Base-by-base conservation (phyloP, 768 basidiomycete species). In the Collybiopsis luxurians region DNA sequence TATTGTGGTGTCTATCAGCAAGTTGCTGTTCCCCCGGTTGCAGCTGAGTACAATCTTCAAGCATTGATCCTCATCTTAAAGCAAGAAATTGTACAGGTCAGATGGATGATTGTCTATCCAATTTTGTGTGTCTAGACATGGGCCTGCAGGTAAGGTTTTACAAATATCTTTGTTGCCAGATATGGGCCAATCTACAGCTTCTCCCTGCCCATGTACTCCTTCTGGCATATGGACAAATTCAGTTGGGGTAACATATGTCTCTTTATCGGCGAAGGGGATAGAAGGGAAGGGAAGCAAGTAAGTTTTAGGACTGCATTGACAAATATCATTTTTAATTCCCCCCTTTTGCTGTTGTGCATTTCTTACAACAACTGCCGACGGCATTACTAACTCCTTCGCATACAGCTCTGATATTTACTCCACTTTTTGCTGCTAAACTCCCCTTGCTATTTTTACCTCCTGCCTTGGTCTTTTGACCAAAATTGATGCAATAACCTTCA, bases 181-280 rank as follows among this genome's bases (percentile, higher is more conserved):
- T 95, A 95, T 66, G n/a, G n/a, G n/a, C 95, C 95, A 13, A 75
- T 97, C 21, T 96, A 94, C 81, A 90, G 88, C 61, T 93, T 98
- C 82, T 90, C 95, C 83, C 75, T 98, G 4, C 95, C 95, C 0
- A 71, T 97, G 19, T 98, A 98, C 70, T 95, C 95, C 0, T 96
- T 95, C 84, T 98, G 95, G 95, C 91, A 90, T 64, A 95, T 96
- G 94, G 95, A 96, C 67, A 94, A 96, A 69, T 97, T 96, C 73
- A 86, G 89, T 68, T 96, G 92, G 92, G 90, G 92, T 77, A 92
- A 90, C 67, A 93, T 92, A 17, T 92, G 95, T 78, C 78, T 95
- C 28, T 93, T 96, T 59, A 87, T 96, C 57, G 94, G 93, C 43
- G 94, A 96, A 71, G 95, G 95, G 57, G n/a, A n/a, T n/a, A n/a